Base-by-base conservation (phyloP, 495 filamentous ascomycete genomes). In the Penicillium atrosanguineum region DNA sequence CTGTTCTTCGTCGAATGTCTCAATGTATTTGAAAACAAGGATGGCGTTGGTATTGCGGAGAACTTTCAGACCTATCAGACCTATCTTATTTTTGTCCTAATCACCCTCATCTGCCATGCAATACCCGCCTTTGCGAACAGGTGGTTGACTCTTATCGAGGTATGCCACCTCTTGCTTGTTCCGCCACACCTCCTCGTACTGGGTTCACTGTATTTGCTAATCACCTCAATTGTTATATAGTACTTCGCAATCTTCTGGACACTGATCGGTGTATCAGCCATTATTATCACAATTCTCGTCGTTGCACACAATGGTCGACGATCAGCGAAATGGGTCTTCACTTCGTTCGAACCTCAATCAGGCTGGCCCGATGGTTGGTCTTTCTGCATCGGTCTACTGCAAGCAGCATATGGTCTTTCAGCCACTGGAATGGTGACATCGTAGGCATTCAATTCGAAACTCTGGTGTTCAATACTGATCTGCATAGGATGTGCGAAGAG, bases 211-310 rank as follows among this genome's bases (percentile, higher is more conserved):
- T n/a, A n/a, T n/a, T n/a, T n/a, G n/a, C n/a, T n/a, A n/a, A n/a
- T n/a, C n/a, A n/a, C n/a, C n/a, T n/a, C n/a, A n/a, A n/a, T n/a
- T n/a, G n/a, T n/a, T n/a, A 21, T 53, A 7, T 21, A 28, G 45
- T 0, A 46, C 38, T 65, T 82, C 37, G 83, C 81, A 50, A 83
- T 85, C 18, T 83, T 78, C 60, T 85, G 82, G 82, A 84, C 83
- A 4, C 72, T 68, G 3, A 71, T 64, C 7, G 80, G 78, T 34
- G 71, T 83, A 28, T 37, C 84, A 12, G 78, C 79, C 42, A 83
- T 85, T 36, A 51, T 84, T 18, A 59, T 84, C 25, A 79, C 75
- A 18, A 53, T 84, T 8, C 56, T 85, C 23, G 67, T 69, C 1
- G 80, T 83, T 69, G 80, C 78, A 2, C 71, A 81, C 55, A 58